Evolutionary conservation across 768 basidiomycete species (phyloP).

Genomic region (Lactarius sp.): DNA sequence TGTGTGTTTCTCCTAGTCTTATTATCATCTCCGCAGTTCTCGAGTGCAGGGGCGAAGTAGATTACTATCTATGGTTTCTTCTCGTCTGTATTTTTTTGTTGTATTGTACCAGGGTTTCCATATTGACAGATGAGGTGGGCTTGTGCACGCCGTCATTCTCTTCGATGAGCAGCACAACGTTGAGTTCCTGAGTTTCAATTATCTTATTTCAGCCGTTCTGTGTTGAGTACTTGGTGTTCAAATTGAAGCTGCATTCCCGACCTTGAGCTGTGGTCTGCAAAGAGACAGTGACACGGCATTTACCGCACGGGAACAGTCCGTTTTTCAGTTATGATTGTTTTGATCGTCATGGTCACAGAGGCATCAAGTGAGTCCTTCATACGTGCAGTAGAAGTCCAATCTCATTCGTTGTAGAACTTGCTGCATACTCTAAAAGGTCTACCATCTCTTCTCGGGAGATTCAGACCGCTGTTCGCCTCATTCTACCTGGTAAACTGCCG

Average conservation of each 20-base stretch:
- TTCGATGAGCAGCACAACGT: neutral
- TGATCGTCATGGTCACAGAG: slow-evolving; percentile 37
- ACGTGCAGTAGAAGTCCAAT: neutral
- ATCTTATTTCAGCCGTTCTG: too few relatives aligned
- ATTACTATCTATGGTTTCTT: slow-evolving; percentile 7
- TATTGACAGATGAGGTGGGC: slow-evolving; percentile 14
- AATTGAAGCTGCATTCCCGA: too few relatives aligned
- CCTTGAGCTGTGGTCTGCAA: too few relatives aligned
- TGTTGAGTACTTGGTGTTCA: neutral
- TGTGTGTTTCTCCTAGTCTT: neutral
- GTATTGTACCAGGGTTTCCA: slow-evolving; percentile 26
- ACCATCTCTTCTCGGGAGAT: slow-evolving; percentile 99
- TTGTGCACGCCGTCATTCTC: neutral
- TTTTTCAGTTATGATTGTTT: too few relatives aligned
- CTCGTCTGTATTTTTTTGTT: slow-evolving; percentile 23
- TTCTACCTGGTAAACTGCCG: slow-evolving; percentile 94
- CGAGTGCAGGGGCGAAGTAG: slow-evolving; percentile 32
- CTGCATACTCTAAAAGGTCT: slow-evolving; percentile 97
- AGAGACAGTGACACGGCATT: too few relatives aligned
- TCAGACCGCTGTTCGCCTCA: slow-evolving; percentile 91
- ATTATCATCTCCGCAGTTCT: slow-evolving; percentile 23
- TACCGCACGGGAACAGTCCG: too few relatives aligned
- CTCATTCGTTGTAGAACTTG: slow-evolving; percentile 60
- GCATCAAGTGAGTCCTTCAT: slow-evolving; percentile 63
- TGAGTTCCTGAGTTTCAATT: neutral